These are phyloP conservation scores for Solanum microdontum DNA, from an alignment of 257 asterid genomes.

Conservation along the genomic window DNA sequence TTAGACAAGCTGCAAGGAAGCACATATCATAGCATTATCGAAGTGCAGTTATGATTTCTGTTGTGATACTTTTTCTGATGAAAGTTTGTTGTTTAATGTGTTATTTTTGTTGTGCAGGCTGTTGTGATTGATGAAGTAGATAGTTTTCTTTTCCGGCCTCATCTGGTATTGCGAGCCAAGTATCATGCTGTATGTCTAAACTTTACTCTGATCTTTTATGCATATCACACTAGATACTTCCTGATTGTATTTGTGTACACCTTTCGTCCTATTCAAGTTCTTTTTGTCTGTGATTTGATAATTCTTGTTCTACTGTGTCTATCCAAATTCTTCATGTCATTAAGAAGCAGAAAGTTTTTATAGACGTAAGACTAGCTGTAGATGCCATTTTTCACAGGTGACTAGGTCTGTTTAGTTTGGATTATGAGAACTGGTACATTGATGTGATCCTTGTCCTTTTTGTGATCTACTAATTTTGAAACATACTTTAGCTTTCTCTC, in stretches of 20 bases:
- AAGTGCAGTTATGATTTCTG: not conserved
- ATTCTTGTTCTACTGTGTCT: not conserved
- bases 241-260: not conserved
- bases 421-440: not conserved
- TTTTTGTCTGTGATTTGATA: not conserved
- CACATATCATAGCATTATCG: not conserved
- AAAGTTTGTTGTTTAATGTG: not conserved
- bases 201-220: not conserved
- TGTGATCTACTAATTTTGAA: not conserved
- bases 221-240: not conserved
- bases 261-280: not conserved
- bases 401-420: not conserved
- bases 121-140: slow-evolving; percentile 96
- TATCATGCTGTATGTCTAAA: slow-evolving; percentile 69
- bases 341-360: not conserved
- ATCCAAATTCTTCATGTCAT: not conserved
- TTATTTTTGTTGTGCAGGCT: slow-evolving; percentile 31
- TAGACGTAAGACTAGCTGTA: not conserved
- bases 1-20: not conserved
- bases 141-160: slow-evolving; percentile 89
- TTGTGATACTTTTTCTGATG: not conserved
- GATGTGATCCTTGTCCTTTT: not conserved
- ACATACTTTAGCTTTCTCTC: not conserved
- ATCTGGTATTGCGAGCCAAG: slow-evolving; percentile 73
- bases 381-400: not conserved